Conservation (phyloP, 2,329 filamentous ascomycete genomes). For the Coniochaeta prunicola region DNA sequence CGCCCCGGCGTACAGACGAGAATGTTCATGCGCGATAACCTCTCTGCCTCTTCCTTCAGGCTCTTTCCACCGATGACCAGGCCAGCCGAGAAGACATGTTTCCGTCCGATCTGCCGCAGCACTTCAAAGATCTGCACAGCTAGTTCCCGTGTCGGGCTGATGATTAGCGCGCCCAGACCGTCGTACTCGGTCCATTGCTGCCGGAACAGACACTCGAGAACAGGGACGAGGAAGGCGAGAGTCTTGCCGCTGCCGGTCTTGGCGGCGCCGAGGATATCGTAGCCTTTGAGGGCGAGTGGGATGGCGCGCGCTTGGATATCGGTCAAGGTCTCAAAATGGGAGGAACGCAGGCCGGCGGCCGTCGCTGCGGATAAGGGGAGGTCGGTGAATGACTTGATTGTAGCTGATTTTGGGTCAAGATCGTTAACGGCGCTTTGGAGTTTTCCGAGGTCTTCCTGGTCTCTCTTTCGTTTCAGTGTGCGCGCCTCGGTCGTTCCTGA, state of each 20-base stretch:
- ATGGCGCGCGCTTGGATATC: constrained; percentile 90
- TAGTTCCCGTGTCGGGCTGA: constrained; percentile 89
- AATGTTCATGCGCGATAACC: constrained; percentile 90
- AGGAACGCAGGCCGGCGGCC: constrained; percentile 68
- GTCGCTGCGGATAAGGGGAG: constrained; percentile 83
- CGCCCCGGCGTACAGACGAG: constrained; percentile 90
- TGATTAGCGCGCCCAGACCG: constrained; percentile 84
- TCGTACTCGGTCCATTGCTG: constrained; percentile 85
- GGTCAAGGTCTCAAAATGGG: constrained; percentile 84
- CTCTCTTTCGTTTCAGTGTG: constrained; percentile 18
- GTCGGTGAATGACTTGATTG: constrained; percentile 66
- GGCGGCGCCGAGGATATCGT: constrained; percentile 86
- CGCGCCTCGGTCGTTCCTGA: constrained; percentile 9
- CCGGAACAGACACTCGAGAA: constrained; percentile 87
- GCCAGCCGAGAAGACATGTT: constrained; percentile 87
- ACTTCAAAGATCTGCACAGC: constrained; percentile 97
- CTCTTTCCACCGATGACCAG: constrained; percentile 91
- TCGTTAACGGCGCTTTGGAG: constrained; percentile 15
- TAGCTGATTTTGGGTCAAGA: constrained; percentile 47
- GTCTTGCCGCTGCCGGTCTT: constrained; percentile 97
- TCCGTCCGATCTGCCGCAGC: constrained; percentile 77
- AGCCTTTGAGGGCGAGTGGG: constrained; percentile 74
- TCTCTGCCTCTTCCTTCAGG: constrained; percentile 77
- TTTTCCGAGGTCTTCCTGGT: constrained; percentile 17
- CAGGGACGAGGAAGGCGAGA: constrained; percentile 82